These are phyloP conservation scores for Stipa capillata DNA, from an alignment of 176 grass and related monocot species.

Conservation along the genomic window DNA sequence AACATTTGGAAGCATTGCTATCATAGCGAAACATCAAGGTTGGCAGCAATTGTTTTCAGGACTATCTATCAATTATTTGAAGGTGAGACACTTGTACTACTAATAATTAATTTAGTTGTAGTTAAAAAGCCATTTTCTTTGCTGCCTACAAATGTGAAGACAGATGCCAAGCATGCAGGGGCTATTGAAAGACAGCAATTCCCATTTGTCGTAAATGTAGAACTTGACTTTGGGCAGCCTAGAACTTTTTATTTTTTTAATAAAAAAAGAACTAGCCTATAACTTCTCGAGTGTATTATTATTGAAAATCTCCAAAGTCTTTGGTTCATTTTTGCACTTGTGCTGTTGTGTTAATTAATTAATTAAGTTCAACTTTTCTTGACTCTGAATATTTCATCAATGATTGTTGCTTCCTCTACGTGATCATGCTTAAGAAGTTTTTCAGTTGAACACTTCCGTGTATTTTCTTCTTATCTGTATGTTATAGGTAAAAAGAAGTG, in stretches of 20 bases:
- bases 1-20: slow-evolving; percentile 67
- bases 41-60: slow-evolving; percentile 91
- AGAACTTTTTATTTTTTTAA: background rate
- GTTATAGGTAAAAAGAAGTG: background rate
- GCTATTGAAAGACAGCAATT: slow-evolving; percentile 16
- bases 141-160: background rate
- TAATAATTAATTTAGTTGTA: background rate
- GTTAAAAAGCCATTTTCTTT: background rate
- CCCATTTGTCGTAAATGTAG: slow-evolving; percentile 4
- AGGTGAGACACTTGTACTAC: slow-evolving; percentile 35
- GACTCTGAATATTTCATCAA: background rate
- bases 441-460: background rate
- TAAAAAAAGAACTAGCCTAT: background rate
- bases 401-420: background rate
- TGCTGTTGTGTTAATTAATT: background rate
- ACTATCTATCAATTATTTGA: slow-evolving; percentile 97
- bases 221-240: background rate
- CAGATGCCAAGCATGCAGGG: background rate
- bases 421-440: background rate
- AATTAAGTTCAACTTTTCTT: background rate
- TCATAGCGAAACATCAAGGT: slow-evolving; percentile 66
- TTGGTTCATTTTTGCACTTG: background rate
- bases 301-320: background rate
- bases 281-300: background rate
- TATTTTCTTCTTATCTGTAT: background rate